Percentiles rank a stretch among this genome's conserved stretches.
These are phyloP conservation scores for Avicennia marina DNA, from an alignment of 257 asterid genomes.

Conservation along the genomic window DNA sequence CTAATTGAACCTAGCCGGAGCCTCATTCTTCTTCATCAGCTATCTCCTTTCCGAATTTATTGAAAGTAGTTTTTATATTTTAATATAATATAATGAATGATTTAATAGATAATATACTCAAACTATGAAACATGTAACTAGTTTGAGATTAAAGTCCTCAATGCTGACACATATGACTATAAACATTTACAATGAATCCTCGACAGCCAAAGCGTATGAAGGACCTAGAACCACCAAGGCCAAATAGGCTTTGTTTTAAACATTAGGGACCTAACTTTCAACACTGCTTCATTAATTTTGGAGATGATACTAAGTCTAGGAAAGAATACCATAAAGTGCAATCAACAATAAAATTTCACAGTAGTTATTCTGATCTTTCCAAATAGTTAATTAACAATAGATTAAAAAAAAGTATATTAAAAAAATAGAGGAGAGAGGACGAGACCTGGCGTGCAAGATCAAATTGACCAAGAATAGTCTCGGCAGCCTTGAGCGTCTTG, in stretches of 20 bases:
- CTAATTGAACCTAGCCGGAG: too few species aligned
- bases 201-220: neutral
- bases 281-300: neutral
- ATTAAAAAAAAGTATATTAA: neutral
- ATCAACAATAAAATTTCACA: neutral
- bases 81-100: neutral
- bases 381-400: neutral
- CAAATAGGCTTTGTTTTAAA: neutral
- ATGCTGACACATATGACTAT: neutral
- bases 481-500: conserved; percentile 74
- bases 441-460: conserved; percentile 80
- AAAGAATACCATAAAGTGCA: conserved; percentile 1
- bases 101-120: neutral
- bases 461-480: conserved; percentile 60
- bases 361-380: neutral
- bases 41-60: too few species aligned
- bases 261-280: neutral
- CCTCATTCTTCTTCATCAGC: too few species aligned
- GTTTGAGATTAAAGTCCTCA: neutral
- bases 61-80: too few species aligned
- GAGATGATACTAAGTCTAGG: neutral
- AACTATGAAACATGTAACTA: neutral
- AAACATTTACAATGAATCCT: neutral
- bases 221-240: neutral
- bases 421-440: neutral